Percentiles rank a stretch among this genome's conserved stretches.
These are phyloP conservation scores for Ophiostoma piceae DNA, from an alignment of 2,329 filamentous ascomycete species.

Conservation along the genomic window DNA sequence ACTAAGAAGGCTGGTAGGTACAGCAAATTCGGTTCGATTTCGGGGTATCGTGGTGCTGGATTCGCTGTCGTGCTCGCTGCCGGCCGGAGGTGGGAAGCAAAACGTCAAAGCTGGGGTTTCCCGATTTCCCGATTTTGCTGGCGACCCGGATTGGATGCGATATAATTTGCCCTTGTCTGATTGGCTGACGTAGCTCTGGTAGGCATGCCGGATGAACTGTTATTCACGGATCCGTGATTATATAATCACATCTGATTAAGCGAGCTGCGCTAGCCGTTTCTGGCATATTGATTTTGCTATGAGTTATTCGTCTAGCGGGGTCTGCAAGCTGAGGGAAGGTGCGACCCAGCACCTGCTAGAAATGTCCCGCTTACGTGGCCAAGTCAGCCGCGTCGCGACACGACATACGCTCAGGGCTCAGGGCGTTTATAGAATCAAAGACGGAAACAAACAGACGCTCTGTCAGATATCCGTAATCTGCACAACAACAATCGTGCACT, in stretches of 20 bases:
- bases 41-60: not conserved
- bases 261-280: not conserved
- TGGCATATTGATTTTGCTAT: not conserved
- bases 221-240: slow-evolving; percentile 19
- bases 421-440: too few species aligned
- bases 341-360: not conserved
- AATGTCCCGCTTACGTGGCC: slow-evolving; percentile 6
- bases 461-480: not conserved
- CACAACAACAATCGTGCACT: not conserved
- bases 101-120: not conserved
- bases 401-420: not conserved
- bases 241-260: not conserved
- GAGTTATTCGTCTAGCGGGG: not conserved
- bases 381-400: not conserved
- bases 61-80: slow-evolving; percentile 17
- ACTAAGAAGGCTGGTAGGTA: not conserved
- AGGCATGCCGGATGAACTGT: slow-evolving; percentile 19
- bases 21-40: not conserved
- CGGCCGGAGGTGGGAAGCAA: slow-evolving; percentile 20
- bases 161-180: slow-evolving; percentile 26
- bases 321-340: not conserved
- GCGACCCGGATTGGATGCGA: slow-evolving; percentile 17
- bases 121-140: slow-evolving; percentile 22
- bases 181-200: slow-evolving; percentile 22
- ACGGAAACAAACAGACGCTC: not conserved